These are phyloP conservation scores for Sugiyamaella pinicola DNA, from an alignment of 1,139 yeast genomes.

Conservation along the genomic window DNA sequence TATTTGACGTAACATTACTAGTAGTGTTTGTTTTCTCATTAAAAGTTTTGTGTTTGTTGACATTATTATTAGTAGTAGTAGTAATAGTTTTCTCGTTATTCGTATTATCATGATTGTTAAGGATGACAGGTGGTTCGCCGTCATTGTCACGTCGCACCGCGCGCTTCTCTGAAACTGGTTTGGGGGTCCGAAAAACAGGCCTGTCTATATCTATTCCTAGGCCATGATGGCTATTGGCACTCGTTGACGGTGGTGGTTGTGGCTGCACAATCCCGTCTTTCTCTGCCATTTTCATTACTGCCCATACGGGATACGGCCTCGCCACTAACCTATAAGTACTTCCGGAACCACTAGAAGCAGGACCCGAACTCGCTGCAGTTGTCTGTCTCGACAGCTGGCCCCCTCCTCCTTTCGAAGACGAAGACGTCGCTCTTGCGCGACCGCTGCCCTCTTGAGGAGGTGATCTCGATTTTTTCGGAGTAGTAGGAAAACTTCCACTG, in stretches of 20 bases:
- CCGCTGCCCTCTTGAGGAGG: neutral
- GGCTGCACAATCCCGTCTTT: neutral
- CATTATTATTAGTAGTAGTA: neutral
- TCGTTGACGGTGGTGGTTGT: neutral
- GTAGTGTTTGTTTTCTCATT: neutral
- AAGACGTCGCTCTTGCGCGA: neutral
- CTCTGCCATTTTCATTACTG: constrained; percentile 20
- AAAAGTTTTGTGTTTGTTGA: neutral
- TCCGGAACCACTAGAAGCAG: neutral
- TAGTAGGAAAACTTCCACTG: neutral
- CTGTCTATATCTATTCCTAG: neutral
- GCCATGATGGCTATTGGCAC: neutral
- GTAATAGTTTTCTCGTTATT: neutral
- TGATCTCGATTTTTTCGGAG: neutral
- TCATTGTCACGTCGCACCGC: neutral
- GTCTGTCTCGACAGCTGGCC: constrained; percentile 1
- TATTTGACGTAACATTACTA: too few species aligned
- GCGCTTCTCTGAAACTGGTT: neutral
- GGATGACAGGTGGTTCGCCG: neutral
- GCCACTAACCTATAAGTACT: constrained; percentile 27
- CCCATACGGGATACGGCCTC: constrained; percentile 34
- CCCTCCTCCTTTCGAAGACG: neutral
- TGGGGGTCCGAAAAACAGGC: constrained; percentile 11
- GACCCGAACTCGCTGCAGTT: neutral
- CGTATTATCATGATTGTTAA: neutral